Conservation (phyloP, 805 yeast species). For the Metschnikowia arizonensis region DNA sequence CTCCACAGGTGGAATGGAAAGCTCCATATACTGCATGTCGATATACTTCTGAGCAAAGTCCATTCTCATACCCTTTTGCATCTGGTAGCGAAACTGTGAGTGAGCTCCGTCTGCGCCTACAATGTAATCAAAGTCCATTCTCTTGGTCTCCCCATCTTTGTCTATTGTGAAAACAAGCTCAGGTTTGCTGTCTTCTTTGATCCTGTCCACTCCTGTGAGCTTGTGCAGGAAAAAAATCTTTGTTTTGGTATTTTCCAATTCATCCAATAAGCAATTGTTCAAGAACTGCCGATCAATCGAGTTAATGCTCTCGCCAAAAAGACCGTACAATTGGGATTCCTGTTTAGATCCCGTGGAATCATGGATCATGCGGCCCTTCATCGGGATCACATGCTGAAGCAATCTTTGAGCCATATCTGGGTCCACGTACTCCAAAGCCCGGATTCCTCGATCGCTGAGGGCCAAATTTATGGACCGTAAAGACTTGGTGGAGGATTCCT, state of each 20-base stretch:
- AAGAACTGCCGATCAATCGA: slow-evolving; percentile 75
- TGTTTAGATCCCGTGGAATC: slow-evolving; percentile 52
- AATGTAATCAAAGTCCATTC: slow-evolving; percentile 49
- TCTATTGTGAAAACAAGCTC: slow-evolving; percentile 23
- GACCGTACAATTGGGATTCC: slow-evolving; percentile 70
- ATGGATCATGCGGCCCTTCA: slow-evolving; percentile 90
- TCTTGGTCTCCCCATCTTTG: slow-evolving; percentile 17
- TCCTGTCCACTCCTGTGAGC: slow-evolving; percentile 39
- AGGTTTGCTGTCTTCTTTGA: slow-evolving; percentile 18
- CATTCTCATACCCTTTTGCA: slow-evolving; percentile 67
- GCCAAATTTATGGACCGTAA: slow-evolving; percentile 81
- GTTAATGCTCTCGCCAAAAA: slow-evolving; percentile 78
- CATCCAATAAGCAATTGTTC: slow-evolving; percentile 62
- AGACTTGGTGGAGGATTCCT: slow-evolving; percentile 29
- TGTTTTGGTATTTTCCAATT: slow-evolving; percentile 47
- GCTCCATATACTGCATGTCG: slow-evolving; percentile 78
- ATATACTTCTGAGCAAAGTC: slow-evolving; percentile 72
- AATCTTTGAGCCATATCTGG: slow-evolving; percentile 52
- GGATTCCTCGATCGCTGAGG: slow-evolving; percentile 78
- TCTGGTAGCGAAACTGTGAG: slow-evolving; percentile 64
- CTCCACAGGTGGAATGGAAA: slow-evolving; percentile 58
- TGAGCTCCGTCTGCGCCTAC: slow-evolving; percentile 87
- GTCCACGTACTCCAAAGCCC: slow-evolving; percentile 63
- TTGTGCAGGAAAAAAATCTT: slow-evolving; percentile 53
- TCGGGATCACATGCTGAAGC: slow-evolving; percentile 65